Evolutionary conservation across 192 early-diverging fungal species (phyloP).

Genomic region (Linnemannia schmuckeri): DNA sequence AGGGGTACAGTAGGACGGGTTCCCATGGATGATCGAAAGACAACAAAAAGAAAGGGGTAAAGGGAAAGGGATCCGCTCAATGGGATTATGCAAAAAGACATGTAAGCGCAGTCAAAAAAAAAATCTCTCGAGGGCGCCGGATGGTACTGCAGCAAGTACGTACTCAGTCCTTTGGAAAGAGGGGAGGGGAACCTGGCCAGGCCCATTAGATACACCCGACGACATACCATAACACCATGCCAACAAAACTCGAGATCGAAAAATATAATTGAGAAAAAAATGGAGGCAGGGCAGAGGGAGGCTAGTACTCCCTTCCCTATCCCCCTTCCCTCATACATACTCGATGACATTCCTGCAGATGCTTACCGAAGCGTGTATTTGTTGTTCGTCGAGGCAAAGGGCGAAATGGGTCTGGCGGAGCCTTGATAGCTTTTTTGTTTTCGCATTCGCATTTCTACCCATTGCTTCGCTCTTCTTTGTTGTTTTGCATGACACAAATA

Average conservation of each 20-base stretch:
- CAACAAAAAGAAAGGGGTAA: neutral
- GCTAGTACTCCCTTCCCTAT: too few relatives aligned
- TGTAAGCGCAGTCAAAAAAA: neutral
- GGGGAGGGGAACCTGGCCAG: neutral
- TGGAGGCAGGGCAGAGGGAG: too few relatives aligned
- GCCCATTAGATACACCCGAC: neutral
- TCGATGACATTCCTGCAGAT: neutral
- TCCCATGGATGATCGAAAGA: neutral
- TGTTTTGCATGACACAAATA: constrained; percentile 5
- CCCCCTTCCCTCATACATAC: too few relatives aligned
- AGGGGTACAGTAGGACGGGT: neutral
- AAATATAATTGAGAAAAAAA: too few relatives aligned
- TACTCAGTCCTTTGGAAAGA: neutral
- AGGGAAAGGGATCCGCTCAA: too few relatives aligned
- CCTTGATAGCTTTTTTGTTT: neutral
- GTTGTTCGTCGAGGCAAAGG: neutral
- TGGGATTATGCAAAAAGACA: too few relatives aligned
- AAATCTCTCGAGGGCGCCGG: neutral
- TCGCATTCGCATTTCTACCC: neutral
- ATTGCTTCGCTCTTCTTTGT: neutral
- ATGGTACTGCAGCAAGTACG: neutral
- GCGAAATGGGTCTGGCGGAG: neutral
- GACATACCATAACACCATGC: too few relatives aligned
- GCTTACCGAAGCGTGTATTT: neutral
- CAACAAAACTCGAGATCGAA: too few relatives aligned